Conservation (phyloP, 73 alveolate species). For the Paramecium tetraurelia region DNA sequence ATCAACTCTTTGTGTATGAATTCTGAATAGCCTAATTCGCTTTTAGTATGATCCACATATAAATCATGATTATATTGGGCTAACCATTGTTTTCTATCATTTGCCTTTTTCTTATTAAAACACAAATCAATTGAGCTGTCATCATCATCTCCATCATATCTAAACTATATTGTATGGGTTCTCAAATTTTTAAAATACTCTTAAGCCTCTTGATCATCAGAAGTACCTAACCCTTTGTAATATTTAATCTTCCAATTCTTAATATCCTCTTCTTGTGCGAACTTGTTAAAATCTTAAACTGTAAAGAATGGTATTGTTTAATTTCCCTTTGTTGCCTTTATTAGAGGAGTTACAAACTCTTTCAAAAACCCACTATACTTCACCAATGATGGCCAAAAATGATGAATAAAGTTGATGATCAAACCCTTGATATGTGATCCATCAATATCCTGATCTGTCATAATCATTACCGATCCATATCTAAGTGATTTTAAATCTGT, state of each 20-base stretch:
- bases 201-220: constrained; percentile 98
- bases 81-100: constrained; percentile 97
- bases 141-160: constrained; percentile 88
- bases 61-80: constrained; percentile 76
- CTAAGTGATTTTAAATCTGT: constrained; percentile 82
- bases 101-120: constrained; percentile 95
- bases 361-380: constrained; percentile 92
- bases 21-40: constrained; percentile 57
- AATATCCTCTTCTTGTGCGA: constrained; percentile 75
- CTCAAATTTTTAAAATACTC: constrained; percentile 95
- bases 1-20: constrained; percentile 95
- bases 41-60: constrained; percentile 85
- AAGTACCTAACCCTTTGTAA: constrained; percentile 99
- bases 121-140: constrained; percentile 98
- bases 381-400: constrained; percentile 98
- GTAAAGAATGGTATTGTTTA: constrained; percentile 86
- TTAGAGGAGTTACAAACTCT: constrained; percentile 98
- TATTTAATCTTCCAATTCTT: constrained; percentile 95
- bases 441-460: constrained; percentile 99
- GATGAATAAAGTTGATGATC: constrained; percentile 96
- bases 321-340: constrained; percentile 92
- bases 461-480: constrained; percentile 92
- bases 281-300: constrained; percentile 95
- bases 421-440: constrained; percentile 99
- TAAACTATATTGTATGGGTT: constrained; percentile 91